These are phyloP conservation scores for Leishmania major DNA, from an alignment of 208 protist genomes.

Conservation along the genomic window DNA sequence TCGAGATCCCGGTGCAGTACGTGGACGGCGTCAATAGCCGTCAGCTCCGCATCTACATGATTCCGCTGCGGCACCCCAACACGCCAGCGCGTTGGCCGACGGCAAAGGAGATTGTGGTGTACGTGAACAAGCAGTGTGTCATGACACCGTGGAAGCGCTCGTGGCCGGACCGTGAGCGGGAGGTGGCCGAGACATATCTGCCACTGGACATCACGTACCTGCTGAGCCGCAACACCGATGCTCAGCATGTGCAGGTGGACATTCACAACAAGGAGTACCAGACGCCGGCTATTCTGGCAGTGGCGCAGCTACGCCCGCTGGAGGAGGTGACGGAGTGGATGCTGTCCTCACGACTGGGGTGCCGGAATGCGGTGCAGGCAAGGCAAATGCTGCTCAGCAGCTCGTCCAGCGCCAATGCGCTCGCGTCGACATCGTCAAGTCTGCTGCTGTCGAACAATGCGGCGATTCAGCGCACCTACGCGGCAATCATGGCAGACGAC, in stretches of 20 bases:
- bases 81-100: constrained; percentile 67
- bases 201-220: constrained; percentile 82
- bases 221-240: constrained; percentile 32
- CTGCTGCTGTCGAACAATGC: constrained; percentile 15
- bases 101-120: constrained; percentile 75
- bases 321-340: constrained; percentile 65
- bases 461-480: constrained; percentile 17
- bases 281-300: constrained; percentile 43
- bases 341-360: constrained; percentile 28
- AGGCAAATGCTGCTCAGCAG: constrained; percentile 18
- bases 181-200: constrained; percentile 74
- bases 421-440: not conserved
- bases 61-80: constrained; percentile 63
- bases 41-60: constrained; percentile 62
- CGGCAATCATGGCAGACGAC: constrained; percentile 26
- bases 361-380: constrained; percentile 7
- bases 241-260: constrained; percentile 64
- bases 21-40: constrained; percentile 49
- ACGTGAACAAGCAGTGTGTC: constrained; percentile 73
- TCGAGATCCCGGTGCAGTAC: constrained; percentile 72
- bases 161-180: constrained; percentile 70
- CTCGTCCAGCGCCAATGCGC: not conserved
- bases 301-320: constrained; percentile 50
- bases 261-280: constrained; percentile 74
- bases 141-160: constrained; percentile 71